Evolutionary conservation across 2,329 filamentous ascomycete genomes (phyloP), one percentile per base, ranked within the genome.

Genomic region (Sclerotinia subarctica): DNA sequence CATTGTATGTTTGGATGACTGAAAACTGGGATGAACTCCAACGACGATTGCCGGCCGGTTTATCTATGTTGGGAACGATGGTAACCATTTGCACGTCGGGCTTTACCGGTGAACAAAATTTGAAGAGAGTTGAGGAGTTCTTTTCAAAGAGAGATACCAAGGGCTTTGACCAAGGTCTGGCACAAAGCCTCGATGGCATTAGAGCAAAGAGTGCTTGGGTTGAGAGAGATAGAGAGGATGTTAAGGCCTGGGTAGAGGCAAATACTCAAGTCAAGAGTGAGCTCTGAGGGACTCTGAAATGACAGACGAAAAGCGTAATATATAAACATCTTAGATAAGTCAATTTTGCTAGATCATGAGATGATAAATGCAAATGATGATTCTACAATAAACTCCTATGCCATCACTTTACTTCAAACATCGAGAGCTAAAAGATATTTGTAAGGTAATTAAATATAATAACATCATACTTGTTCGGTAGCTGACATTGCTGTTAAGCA

Each of bases 101-200:
- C 77, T 96, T 97, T 80, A 92, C 91, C 26, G 89, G 85, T 70
- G 82, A 88, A 70, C 87, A 90, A 74, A 93, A 97, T 80, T 82
- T 94, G 69, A 84, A 88, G 71, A 85, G 89, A 70, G 88, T 97
- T 32, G 84, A 94, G 78, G 82, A 83, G 6, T 98, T 97, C 85
- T 98, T 97, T 77, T 83, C 83, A 46, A 82, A 85, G 72, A 93
- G 92, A 82, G 92, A 91, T 78, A 96, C 90, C 70, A 96, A 91
- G 82, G 88, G 93, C 54, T 98, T 93, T 76, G 92, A 96, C 76
- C 89, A 94, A 78, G 89, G 91, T 60, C 82, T 98, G 68, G 92
- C 93, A n/a, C 94, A 98, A 83, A 94, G 90, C 78, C 85, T 90
- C 73, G 94, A 98, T 78, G 85, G 89, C 5, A 90, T 97, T 75